These are phyloP conservation scores for Boletus rex-veris DNA, from an alignment of 768 basidiomycete species.

Conservation along the genomic window DNA sequence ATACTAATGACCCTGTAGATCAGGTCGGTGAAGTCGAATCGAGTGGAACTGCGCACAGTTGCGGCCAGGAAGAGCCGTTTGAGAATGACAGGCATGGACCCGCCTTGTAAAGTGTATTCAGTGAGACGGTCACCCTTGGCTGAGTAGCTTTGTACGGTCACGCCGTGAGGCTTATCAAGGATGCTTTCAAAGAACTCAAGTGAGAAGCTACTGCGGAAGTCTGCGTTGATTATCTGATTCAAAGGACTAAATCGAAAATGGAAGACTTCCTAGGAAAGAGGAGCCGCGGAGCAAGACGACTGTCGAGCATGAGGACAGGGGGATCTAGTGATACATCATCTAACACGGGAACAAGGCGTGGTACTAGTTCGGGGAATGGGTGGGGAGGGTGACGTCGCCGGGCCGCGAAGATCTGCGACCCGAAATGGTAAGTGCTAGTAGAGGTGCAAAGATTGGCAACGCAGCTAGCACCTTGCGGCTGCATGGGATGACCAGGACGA, in stretches of 20 bases:
- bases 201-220: slow-evolving; percentile 1
- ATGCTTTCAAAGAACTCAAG: neutral
- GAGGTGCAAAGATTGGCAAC: neutral
- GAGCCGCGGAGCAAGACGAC: neutral
- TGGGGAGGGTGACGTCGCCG: slow-evolving; percentile 18
- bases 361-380: slow-evolving; percentile 6
- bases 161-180: too few species aligned
- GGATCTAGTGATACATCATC: slow-evolving; percentile 9
- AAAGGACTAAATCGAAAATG: neutral
- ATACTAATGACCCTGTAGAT: too few species aligned
- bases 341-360: slow-evolving; percentile 16
- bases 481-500: too few species aligned
- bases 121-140: too few species aligned
- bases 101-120: too few species aligned
- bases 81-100: too few species aligned
- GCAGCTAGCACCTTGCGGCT: too few species aligned
- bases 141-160: too few species aligned
- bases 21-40: too few species aligned
- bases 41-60: too few species aligned
- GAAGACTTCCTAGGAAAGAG: neutral
- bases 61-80: too few species aligned
- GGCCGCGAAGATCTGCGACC: slow-evolving; percentile 25
- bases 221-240: slow-evolving; percentile 5
- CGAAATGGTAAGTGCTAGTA: slow-evolving; percentile 21
- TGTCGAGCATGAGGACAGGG: neutral